Evolutionary conservation across 371 early-diverging fungal species (phyloP).

Genomic region (Blastocladiella emersonii): DNA sequence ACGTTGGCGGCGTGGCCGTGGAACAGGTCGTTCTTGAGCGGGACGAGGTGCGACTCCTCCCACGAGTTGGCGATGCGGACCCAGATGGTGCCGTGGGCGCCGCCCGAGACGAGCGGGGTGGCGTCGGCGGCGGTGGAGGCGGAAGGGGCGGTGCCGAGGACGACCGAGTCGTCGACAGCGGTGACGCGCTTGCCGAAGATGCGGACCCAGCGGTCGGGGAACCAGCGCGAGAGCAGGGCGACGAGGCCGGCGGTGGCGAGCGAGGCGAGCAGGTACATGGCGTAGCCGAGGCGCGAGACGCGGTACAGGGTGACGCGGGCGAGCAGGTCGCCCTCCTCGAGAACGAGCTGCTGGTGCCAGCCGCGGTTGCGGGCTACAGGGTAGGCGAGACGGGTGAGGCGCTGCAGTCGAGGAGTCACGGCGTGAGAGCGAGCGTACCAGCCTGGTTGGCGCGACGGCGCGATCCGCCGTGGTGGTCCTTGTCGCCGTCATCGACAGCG

Average conservation of each 20-base stretch:
- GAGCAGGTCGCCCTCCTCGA: background rate
- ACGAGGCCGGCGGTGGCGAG: constrained; percentile 54
- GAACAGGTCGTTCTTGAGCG: constrained; percentile 19
- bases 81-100: background rate
- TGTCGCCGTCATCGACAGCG: too few relatives aligned
- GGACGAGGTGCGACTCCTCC: constrained; percentile 40
- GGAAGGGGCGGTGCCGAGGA: background rate
- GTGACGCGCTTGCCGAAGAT: background rate
- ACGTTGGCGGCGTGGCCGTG: constrained; percentile 20
- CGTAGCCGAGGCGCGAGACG: background rate
- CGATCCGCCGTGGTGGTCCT: too few relatives aligned
- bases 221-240: constrained; percentile 69
- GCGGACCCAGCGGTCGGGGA: constrained; percentile 53
- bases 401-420: too few relatives aligned
- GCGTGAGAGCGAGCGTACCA: too few relatives aligned
- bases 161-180: background rate
- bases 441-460: too few relatives aligned
- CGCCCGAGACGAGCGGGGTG: background rate
- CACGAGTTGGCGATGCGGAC: constrained; percentile 40
- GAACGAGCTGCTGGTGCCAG: background rate
- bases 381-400: too few relatives aligned
- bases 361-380: too few relatives aligned
- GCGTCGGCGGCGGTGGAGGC: background rate
- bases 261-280: constrained; percentile 42
- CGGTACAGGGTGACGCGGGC: background rate